These are phyloP conservation scores for Chrysoporthe cubensis DNA, from an alignment of 2,329 filamentous ascomycete genomes.

Conservation along the genomic window DNA sequence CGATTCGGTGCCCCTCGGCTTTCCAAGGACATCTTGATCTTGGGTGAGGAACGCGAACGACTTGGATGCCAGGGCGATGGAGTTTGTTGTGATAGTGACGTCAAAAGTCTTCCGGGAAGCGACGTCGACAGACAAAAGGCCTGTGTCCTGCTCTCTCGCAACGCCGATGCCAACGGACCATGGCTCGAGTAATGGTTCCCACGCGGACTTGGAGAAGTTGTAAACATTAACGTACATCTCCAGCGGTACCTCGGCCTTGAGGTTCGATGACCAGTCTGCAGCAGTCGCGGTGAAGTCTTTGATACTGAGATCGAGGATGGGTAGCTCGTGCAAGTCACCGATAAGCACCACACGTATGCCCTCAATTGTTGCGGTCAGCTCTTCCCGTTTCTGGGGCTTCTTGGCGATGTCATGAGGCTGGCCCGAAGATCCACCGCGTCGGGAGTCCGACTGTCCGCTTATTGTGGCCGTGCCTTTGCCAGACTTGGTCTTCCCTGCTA, in stretches of 20 bases:
- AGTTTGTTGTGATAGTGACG: slow-evolving; percentile 88
- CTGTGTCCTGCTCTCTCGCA: slow-evolving; percentile 74
- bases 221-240: slow-evolving; percentile 96
- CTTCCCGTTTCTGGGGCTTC: slow-evolving; percentile 59
- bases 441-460: slow-evolving; percentile 21
- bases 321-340: slow-evolving; percentile 92
- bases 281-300: slow-evolving; percentile 86
- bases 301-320: slow-evolving; percentile 90
- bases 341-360: slow-evolving; percentile 93
- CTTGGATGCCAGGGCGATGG: slow-evolving; percentile 90
- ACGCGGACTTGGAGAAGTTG: slow-evolving; percentile 98
- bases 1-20: slow-evolving; percentile 87
- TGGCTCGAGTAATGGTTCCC: slow-evolving; percentile 95
- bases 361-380: slow-evolving; percentile 82
- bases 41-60: slow-evolving; percentile 87
- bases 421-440: slow-evolving; percentile 15
- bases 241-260: slow-evolving; percentile 87
- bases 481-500: slow-evolving; percentile 46
- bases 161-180: slow-evolving; percentile 95
- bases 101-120: slow-evolving; percentile 91
- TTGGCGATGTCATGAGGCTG: slow-evolving; percentile 40
- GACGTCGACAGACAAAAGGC: slow-evolving; percentile 80
- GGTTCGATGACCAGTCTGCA: slow-evolving; percentile 85
- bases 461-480: slow-evolving; percentile 33
- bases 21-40: slow-evolving; percentile 89